Evolutionary conservation across 176 grass and related monocot species (phyloP).

Genomic region (Aegilops umbellulata): DNA sequence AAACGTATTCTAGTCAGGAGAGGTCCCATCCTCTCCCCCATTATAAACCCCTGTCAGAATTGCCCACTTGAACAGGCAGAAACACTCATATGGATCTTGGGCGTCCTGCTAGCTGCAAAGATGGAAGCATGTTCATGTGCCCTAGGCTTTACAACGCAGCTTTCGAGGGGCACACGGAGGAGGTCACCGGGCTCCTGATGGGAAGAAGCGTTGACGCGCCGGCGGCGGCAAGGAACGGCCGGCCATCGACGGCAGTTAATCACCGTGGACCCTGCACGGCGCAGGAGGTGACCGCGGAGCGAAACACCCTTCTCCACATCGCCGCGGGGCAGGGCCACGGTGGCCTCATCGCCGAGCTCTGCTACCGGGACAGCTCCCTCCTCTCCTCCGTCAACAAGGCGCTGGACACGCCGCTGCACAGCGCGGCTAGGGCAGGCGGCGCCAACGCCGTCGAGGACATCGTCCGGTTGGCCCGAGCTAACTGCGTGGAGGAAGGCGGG

Average conservation of each 20-base stretch:
- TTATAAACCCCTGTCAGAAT: background rate
- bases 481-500: background rate
- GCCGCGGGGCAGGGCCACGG: conserved; percentile 23
- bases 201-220: background rate
- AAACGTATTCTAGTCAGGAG: background rate
- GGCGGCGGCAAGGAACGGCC: no score
- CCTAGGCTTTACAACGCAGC: conserved; percentile 24
- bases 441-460: background rate
- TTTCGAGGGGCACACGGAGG: background rate
- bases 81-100: background rate
- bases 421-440: conserved; percentile 23
- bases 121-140: conserved; percentile 15
- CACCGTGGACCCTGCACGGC: conserved; percentile 12
- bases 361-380: background rate
- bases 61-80: background rate
- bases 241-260: background rate
- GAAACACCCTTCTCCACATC: conserved; percentile 43
- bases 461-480: background rate
- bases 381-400: conserved; percentile 1
- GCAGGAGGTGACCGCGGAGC: conserved; percentile 24
- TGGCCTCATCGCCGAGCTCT: conserved; percentile 22
- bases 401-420: conserved; percentile 50
- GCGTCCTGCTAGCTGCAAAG: background rate
- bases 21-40: background rate
- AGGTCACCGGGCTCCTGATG: background rate